Conservation (phyloP, 164 flowering plant genomes). For the Sedum album region DNA sequence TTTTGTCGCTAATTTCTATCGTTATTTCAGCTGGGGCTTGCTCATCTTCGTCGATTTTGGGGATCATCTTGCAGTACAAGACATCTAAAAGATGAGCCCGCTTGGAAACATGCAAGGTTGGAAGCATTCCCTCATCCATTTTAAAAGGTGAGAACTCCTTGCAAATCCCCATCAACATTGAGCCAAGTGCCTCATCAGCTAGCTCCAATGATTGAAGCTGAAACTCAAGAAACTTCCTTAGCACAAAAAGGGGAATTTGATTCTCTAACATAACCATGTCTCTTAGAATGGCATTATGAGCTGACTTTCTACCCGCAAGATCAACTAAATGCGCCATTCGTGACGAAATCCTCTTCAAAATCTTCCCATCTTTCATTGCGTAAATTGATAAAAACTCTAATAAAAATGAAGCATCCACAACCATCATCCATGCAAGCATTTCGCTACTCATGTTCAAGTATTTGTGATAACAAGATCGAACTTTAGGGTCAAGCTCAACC, state of each 20-base stretch:
- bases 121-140: slow-evolving; percentile 9
- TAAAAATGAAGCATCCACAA: slow-evolving; percentile 40
- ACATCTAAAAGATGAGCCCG: slow-evolving; percentile 34
- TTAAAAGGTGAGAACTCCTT: slow-evolving; percentile 39
- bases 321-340: slow-evolving; percentile 12
- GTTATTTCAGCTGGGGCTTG: slow-evolving; percentile 7
- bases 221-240: slow-evolving; percentile 26
- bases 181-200: slow-evolving; percentile 21
- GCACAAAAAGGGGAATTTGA: slow-evolving; percentile 40
- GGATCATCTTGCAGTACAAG: slow-evolving; percentile 29
- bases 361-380: slow-evolving; percentile 17
- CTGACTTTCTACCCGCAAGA: background rate
- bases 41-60: slow-evolving; percentile 13
- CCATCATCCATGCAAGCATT: slow-evolving; percentile 52
- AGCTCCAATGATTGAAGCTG: slow-evolving; percentile 17
- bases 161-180: slow-evolving; percentile 26
- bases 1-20: background rate
- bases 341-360: slow-evolving; percentile 15
- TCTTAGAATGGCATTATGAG: slow-evolving; percentile 21
- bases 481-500: slow-evolving; percentile 13
- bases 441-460: slow-evolving; percentile 25
- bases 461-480: slow-evolving; percentile 39
- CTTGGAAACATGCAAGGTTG: slow-evolving; percentile 9
- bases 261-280: slow-evolving; percentile 48
- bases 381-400: slow-evolving; percentile 34